Conservation (phyloP, 176 grass and related monocot species). For the maize (Zea mays) region DNA sequence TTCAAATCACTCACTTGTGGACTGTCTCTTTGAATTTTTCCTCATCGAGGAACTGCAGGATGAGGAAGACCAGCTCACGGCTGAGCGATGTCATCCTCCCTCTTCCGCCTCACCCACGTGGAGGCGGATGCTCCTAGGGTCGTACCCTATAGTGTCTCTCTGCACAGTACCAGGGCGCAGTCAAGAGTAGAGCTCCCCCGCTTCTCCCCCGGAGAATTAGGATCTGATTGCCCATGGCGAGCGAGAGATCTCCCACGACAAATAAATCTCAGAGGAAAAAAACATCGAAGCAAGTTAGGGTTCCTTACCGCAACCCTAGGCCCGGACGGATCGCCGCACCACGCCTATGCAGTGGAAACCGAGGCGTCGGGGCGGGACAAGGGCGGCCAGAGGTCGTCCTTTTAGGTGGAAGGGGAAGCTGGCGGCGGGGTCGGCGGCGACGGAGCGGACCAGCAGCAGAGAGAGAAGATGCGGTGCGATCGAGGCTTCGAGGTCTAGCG, state of each 20-base stretch:
- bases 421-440: constrained; percentile 27
- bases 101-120: constrained; percentile 34
- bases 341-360: background rate
- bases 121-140: constrained; percentile 31
- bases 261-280: constrained; percentile 15
- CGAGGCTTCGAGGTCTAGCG: constrained; percentile 32
- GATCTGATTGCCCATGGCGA: constrained; percentile 3
- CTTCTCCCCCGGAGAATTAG: background rate
- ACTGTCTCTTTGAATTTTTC: constrained; percentile 89
- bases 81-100: constrained; percentile 66
- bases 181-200: background rate
- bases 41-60: constrained; percentile 95
- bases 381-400: too few species aligned
- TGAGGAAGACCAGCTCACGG: constrained; percentile 75
- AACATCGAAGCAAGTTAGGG: constrained; percentile 33
- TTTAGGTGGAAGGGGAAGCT: background rate
- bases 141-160: constrained; percentile 4
- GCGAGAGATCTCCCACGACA: constrained; percentile 25
- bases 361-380: background rate
- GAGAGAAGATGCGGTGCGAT: constrained; percentile 24
- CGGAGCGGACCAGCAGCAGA: background rate
- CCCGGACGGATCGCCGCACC: constrained; percentile 32
- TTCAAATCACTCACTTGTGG: constrained; percentile 65
- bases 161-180: constrained; percentile 22
- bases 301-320: constrained; percentile 40